Percentiles rank a stretch among this genome's conserved stretches.
Conservation (phyloP, 257 asterid genomes). For the Handroanthus guayacan region DNA sequence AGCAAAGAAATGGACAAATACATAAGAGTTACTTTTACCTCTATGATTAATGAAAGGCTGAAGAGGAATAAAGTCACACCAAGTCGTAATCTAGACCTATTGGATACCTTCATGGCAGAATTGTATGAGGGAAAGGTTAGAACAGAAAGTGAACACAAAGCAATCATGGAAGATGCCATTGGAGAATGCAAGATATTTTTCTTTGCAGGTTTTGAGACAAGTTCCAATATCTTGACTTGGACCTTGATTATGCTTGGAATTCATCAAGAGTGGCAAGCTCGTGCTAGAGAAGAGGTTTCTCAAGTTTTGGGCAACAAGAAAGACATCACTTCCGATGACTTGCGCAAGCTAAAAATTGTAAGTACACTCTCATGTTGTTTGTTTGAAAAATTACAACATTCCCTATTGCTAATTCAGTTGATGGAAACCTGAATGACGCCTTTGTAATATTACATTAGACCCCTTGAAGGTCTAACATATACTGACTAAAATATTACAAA, state of each 20-base stretch:
- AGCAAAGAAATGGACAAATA: conserved; percentile 19
- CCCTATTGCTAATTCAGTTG: too few species aligned
- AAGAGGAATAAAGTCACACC: background rate
- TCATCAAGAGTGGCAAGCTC: conserved; percentile 43
- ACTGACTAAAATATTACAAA: too few species aligned
- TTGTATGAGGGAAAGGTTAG: background rate
- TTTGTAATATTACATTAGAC: too few species aligned
- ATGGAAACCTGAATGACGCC: too few species aligned
- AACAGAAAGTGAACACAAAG: background rate
- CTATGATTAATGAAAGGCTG: conserved; percentile 19
- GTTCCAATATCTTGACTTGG: conserved; percentile 40
- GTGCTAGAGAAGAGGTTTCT: conserved; percentile 42
- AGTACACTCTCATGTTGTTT: conserved; percentile 4
- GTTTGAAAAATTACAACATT: too few species aligned
- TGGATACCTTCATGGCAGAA: conserved; percentile 22
- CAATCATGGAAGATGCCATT: conserved; percentile 17
- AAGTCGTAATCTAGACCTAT: background rate
- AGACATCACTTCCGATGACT: conserved; percentile 26
- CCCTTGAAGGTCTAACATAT: too few species aligned
- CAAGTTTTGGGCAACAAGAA: conserved; percentile 33
- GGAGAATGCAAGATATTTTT: conserved; percentile 36
- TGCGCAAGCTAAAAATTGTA: conserved; percentile 43
- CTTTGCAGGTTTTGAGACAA: conserved; percentile 35
- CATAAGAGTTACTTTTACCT: background rate
- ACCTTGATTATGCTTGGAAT: conserved; percentile 31